Base-by-base conservation (phyloP, 1,284 basidiomycete genomes). In the Mycena citricolor region DNA sequence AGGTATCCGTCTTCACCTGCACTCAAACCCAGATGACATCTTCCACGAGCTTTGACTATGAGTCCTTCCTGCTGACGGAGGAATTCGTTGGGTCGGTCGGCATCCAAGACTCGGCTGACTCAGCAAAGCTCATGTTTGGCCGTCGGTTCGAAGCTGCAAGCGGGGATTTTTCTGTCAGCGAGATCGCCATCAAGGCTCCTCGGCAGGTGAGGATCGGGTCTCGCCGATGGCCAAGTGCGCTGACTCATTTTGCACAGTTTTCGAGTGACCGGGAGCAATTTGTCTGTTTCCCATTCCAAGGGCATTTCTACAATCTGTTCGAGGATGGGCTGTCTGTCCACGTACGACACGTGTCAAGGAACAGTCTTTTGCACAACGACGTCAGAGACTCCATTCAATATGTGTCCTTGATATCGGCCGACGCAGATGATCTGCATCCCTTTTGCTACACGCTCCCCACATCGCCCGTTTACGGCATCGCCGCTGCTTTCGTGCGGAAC, bases 341-440 rank as follows among this genome's bases (percentile, higher is more conserved):
- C 20, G 47, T 47, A 8, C 49, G 47, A 13, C 49, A 47, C 30
- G 28, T 51, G 12, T 41, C 45, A 1, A 38, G 42, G 7, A 33
- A 20, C 11, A 41, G 30, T 13, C 34, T 52, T 3, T 11, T 19
- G 20, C 32, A 42, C 8, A 42, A 39, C 13, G 42, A 19, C 8
- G 29, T 21, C 25, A 32, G 38, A 11, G 23, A 41, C 13, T 33
- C 17, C 8, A 26, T 6, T 11, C 11, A 26, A 3, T 44, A 28
- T 31, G 36, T 12, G 19, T n/a, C 34, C 6, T 32, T 32, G 8
- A 25, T 41, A 19, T 25, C 16, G 4, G 12, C 16, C 7, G 20
- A 26, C 22, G 3, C 8, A 16, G 26, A 26, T 8, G 8, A 21
- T 29, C n/a, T 11, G 23, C 3, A 5, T 1, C 39, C 49, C 8